These are phyloP conservation scores for Leucosporidium scottii DNA, from an alignment of 768 basidiomycete species.

Conservation along the genomic window DNA sequence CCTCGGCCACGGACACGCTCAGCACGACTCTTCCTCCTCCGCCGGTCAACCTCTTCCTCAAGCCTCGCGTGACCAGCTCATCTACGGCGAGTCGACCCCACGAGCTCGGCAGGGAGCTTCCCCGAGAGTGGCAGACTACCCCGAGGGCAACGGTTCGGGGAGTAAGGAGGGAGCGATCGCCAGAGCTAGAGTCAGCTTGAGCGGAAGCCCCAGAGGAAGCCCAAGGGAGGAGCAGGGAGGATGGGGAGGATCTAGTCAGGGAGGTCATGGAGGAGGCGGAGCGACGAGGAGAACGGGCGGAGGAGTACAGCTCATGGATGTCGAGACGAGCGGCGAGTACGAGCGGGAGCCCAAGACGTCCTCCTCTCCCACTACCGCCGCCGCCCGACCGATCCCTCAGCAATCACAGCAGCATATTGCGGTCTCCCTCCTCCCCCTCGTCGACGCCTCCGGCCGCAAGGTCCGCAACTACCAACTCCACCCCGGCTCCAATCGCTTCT, in stretches of 20 bases:
- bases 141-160: too few species aligned
- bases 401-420: not conserved
- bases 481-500: slow-evolving; percentile 69
- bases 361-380: not conserved
- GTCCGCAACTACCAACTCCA: slow-evolving; percentile 55
- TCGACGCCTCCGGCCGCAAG: not conserved
- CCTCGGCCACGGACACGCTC: too few species aligned
- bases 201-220: not conserved
- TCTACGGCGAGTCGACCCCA: too few species aligned
- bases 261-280: not conserved
- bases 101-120: too few species aligned
- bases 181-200: not conserved
- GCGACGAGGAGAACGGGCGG: not conserved
- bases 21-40: too few species aligned
- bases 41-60: too few species aligned
- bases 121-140: too few species aligned
- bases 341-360: not conserved
- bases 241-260: not conserved
- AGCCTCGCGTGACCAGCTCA: too few species aligned
- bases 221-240: not conserved
- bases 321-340: slow-evolving; percentile 1
- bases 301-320: not conserved
- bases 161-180: too few species aligned
- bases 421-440: not conserved
- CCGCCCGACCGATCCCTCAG: too few species aligned